Conservation (phyloP, 2,329 filamentous ascomycete species). For the Fusarium albosuccineum region DNA sequence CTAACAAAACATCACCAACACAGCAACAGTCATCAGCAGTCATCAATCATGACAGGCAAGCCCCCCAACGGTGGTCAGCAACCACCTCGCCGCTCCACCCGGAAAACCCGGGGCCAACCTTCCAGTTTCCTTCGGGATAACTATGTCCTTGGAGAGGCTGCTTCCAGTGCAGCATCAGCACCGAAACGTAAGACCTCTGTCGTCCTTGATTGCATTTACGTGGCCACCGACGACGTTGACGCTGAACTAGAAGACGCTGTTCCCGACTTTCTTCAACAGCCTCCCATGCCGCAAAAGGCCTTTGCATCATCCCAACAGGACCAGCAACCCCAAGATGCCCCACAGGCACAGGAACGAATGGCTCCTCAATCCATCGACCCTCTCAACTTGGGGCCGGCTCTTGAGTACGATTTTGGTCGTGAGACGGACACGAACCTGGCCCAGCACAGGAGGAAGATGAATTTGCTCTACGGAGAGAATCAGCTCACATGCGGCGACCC, state of each 20-base stretch:
- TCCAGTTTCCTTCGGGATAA: background rate
- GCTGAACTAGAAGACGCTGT: background rate
- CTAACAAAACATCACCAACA: background rate
- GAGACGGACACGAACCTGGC: background rate
- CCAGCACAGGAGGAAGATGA: too few species aligned
- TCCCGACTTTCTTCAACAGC: background rate
- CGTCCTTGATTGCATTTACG: background rate
- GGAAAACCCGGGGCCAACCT: slow-evolving; percentile 12
- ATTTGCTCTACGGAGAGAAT: background rate
- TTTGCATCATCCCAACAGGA: background rate
- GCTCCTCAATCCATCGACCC: background rate
- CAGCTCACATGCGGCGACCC: background rate
- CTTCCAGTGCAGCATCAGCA: background rate
- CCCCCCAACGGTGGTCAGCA: background rate
- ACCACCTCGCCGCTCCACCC: slow-evolving; percentile 10
- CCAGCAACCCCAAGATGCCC: background rate
- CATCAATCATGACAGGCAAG: too few species aligned
- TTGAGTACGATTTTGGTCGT: background rate
- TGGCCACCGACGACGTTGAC: background rate
- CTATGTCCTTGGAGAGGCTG: background rate
- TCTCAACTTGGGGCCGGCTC: too few species aligned
- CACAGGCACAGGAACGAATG: background rate
- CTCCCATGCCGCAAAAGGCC: background rate
- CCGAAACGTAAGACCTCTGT: background rate
- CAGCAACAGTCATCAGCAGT: too few species aligned